These are phyloP conservation scores for Vickermania ingenoplastis DNA, from an alignment of 208 protist genomes.

Conservation along the genomic window DNA sequence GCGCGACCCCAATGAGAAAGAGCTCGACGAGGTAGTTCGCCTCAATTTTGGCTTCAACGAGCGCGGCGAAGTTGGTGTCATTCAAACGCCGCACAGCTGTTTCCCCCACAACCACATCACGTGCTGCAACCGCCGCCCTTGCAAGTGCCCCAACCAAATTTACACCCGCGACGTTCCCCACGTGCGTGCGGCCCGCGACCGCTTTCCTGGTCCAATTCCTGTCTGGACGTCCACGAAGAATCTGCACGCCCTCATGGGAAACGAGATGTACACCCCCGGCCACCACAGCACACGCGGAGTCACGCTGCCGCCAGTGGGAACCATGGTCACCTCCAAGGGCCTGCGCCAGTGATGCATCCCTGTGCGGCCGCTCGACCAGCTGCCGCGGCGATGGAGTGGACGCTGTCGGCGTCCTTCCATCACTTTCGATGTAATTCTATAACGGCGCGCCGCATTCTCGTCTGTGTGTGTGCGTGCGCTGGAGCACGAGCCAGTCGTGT, in stretches of 20 bases:
- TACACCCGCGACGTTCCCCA: conserved; percentile 47
- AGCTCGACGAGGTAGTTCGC: conserved; percentile 58
- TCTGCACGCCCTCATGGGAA: conserved; percentile 35
- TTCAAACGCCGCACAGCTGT: conserved; percentile 75
- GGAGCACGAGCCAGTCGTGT: too few species aligned
- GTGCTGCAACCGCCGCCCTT: conserved; percentile 29
- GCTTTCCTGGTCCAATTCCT: conserved; percentile 75
- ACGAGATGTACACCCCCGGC: conserved; percentile 52
- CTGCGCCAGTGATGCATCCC: not conserved
- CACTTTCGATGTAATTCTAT: too few species aligned
- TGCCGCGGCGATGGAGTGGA: too few species aligned
- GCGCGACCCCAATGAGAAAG: conserved; percentile 53
- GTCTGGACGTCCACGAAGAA: conserved; percentile 80
- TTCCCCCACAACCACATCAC: conserved; percentile 73
- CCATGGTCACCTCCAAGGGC: conserved; percentile 7
- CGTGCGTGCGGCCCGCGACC: conserved; percentile 51
- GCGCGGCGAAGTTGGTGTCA: conserved; percentile 56
- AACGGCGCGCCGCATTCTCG: too few species aligned
- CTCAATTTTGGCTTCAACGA: conserved; percentile 68
- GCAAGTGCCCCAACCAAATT: conserved; percentile 49
- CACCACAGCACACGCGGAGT: conserved; percentile 38
- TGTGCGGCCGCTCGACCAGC: too few species aligned
- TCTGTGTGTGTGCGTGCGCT: too few species aligned
- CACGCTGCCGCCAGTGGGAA: conserved; percentile 4
- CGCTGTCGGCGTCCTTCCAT: too few species aligned